Evolutionary conservation across 768 basidiomycete species (phyloP).

Genomic region (Phanerodontia chrysosporium): DNA sequence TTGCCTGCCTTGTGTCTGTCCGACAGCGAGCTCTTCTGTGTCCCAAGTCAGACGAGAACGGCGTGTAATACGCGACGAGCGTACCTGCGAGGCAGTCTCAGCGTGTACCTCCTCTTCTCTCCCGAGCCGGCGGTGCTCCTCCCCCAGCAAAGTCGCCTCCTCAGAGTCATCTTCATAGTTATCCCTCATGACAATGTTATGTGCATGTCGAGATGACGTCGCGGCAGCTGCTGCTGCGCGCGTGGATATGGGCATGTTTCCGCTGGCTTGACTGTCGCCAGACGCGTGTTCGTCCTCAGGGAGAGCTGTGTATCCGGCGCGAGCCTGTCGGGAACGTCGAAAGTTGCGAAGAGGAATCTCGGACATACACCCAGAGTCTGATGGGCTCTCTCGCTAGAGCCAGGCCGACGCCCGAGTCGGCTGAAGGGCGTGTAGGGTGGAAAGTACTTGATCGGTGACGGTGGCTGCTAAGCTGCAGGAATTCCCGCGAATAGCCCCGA

Average conservation of each 20-base stretch:
- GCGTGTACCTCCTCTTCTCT: constrained; percentile 29
- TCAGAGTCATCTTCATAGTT: constrained; percentile 61
- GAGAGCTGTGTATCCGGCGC: constrained; percentile 45
- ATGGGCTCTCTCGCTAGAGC: background rate
- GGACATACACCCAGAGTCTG: constrained; percentile 41
- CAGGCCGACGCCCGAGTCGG: constrained; percentile 5
- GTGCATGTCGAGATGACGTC: constrained; percentile 22
- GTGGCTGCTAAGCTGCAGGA: background rate
- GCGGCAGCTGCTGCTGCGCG: constrained; percentile 32
- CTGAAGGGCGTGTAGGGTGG: background rate
- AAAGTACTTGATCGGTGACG: background rate
- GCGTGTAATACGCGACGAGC: background rate
- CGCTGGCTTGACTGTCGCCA: constrained; percentile 15
- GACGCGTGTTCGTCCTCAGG: constrained; percentile 23
- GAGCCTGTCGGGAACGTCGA: constrained; percentile 43
- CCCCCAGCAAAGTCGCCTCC: constrained; percentile 48
- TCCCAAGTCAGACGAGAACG: background rate
- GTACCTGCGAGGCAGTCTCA: constrained; percentile 22
- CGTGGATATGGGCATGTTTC: constrained; percentile 29
- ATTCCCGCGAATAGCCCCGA: background rate
- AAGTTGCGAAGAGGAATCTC: constrained; percentile 69
- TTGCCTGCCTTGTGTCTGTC: constrained; percentile 32
- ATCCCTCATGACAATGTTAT: constrained; percentile 46
- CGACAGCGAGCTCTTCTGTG: constrained; percentile 14
- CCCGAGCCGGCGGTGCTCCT: constrained; percentile 30